Conservation (phyloP, 176 grass and related monocot species). For the Pontederia crassipes region DNA sequence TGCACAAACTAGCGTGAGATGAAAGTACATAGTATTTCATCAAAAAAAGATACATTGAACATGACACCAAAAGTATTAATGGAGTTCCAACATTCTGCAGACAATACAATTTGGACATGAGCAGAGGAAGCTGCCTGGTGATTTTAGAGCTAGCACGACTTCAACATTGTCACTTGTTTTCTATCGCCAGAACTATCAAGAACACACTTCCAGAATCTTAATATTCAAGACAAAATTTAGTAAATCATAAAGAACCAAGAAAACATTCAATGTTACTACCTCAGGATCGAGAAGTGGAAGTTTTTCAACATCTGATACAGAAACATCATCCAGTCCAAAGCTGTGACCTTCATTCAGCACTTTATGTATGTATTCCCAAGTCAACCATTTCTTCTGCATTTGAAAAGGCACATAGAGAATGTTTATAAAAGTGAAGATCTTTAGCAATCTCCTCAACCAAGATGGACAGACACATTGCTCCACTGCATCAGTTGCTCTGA, state of each 20-base stretch:
- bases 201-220: neutral
- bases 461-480: constrained; percentile 29
- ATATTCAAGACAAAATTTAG: neutral
- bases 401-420: constrained; percentile 34
- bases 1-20: no score
- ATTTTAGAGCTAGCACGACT: no score
- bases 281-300: constrained; percentile 36
- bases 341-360: constrained; percentile 16
- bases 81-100: no score
- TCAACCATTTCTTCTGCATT: constrained; percentile 27
- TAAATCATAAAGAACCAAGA: neutral
- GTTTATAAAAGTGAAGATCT: constrained; percentile 36
- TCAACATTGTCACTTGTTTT: no score
- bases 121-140: no score
- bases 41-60: no score
- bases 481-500: constrained; percentile 2
- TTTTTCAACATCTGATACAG: constrained; percentile 27
- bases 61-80: no score
- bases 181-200: neutral
- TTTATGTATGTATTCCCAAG: constrained; percentile 31
- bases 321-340: constrained; percentile 27
- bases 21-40: no score
- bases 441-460: constrained; percentile 37
- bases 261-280: constrained; percentile 13
- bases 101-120: no score